These are phyloP conservation scores for Daldinia childiae DNA, from an alignment of 495 filamentous ascomycete genomes.

Conservation along the genomic window DNA sequence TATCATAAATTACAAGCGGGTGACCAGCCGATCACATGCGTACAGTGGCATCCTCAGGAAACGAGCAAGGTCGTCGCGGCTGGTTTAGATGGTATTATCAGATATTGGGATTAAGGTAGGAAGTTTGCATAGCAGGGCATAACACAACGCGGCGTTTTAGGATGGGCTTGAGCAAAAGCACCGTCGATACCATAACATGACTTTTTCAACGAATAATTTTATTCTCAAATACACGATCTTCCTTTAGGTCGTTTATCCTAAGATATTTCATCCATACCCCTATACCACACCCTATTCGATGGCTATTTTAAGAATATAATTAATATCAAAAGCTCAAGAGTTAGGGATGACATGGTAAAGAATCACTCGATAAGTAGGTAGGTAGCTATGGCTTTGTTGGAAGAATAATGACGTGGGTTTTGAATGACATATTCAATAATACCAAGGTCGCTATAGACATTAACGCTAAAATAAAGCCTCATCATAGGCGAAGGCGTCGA, in stretches of 20 bases:
- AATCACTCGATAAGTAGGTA: not conserved
- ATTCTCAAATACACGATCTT: not conserved
- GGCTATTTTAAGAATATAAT: not conserved
- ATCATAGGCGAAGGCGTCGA: not conserved
- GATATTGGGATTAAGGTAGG: constrained; percentile 85
- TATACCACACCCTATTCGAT: not conserved
- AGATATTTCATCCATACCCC: not conserved
- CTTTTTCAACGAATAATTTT: constrained; percentile 18
- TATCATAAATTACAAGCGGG: constrained; percentile 91
- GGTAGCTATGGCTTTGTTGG: not conserved
- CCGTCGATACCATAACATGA: constrained; percentile 35
- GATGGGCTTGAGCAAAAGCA: constrained; percentile 18
- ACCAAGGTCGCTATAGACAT: not conserved
- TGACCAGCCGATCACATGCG: constrained; percentile 78
- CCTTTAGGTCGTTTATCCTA: not conserved
- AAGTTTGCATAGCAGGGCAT: constrained; percentile 1
- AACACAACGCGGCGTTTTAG: constrained; percentile 25
- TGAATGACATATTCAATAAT: not conserved
- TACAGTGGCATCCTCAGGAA: constrained; percentile 96
- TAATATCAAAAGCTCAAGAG: not conserved
- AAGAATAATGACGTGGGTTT: not conserved
- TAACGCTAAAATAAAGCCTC: not conserved
- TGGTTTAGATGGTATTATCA: constrained; percentile 86
- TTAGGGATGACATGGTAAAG: not conserved
- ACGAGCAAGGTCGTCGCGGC: constrained; percentile 92